A percentile compares a stretch with the other conserved stretches of the same genome.
Evolutionary conservation across 2,329 filamentous ascomycete genomes (phyloP).

Genomic region (Metarhizium rileyi): DNA sequence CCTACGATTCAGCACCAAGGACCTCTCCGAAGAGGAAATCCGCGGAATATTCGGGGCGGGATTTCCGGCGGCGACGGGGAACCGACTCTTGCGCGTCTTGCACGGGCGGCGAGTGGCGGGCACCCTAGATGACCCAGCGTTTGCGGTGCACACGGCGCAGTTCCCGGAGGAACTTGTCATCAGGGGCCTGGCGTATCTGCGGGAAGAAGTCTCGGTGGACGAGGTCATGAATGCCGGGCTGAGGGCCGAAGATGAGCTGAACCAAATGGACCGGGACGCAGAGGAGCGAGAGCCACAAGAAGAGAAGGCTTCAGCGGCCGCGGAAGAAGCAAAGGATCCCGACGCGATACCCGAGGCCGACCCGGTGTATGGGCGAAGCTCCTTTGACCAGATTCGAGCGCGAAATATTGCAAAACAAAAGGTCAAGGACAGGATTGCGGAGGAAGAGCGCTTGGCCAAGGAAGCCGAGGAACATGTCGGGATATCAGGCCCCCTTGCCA

Average conservation of each 20-base stretch:
- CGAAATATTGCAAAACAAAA: constrained; percentile 39
- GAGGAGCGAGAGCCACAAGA: constrained; percentile 14
- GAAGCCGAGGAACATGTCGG: constrained; percentile 30
- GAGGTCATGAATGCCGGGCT: constrained; percentile 52
- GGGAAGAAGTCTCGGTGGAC: constrained; percentile 44
- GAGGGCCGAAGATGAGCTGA: constrained; percentile 53
- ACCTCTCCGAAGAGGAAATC: constrained; percentile 39
- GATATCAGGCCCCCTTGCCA: constrained; percentile 30
- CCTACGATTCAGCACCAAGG: constrained; percentile 39
- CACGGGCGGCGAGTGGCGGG: constrained; percentile 56
- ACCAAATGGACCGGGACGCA: constrained; percentile 35
- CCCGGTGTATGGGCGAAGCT: constrained; percentile 48
- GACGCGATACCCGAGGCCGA: constrained; percentile 23
- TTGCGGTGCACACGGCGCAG: constrained; percentile 35
- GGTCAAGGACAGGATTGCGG: constrained; percentile 33
- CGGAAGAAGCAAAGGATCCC: constrained; percentile 15
- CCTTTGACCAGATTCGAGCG: constrained; percentile 47
- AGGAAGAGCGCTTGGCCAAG: constrained; percentile 29
- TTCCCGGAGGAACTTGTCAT: constrained; percentile 33
- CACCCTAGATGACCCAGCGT: constrained; percentile 49
- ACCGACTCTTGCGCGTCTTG: constrained; percentile 45
- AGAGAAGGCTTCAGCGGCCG: constrained; percentile 12
- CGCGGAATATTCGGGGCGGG: constrained; percentile 39
- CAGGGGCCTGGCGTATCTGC: constrained; percentile 44
- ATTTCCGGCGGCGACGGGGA: constrained; percentile 35